Percentiles rank a stretch among this genome's conserved stretches.
These are phyloP conservation scores for Lecanosticta acicola DNA, from an alignment of 2,329 filamentous ascomycete species.

Conservation along the genomic window DNA sequence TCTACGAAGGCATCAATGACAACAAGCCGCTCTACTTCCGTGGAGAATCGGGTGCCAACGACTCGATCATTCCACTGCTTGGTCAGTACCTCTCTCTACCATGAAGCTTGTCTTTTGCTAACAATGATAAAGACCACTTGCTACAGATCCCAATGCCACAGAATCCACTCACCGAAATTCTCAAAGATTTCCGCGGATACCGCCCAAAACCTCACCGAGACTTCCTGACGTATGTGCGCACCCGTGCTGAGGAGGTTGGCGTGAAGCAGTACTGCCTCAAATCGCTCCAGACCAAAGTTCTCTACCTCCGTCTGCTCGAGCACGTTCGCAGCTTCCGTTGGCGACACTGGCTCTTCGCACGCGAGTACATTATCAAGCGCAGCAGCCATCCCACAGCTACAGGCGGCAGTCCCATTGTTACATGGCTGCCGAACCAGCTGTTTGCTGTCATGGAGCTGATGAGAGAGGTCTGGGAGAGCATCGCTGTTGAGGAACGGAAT, in stretches of 20 bases:
- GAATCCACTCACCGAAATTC: conserved; percentile 81
- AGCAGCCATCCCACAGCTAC: conserved; percentile 72
- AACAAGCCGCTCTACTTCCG: conserved; percentile 70
- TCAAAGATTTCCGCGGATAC: conserved; percentile 84
- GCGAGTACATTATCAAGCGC: conserved; percentile 77
- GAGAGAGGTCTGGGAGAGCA: conserved; percentile 50
- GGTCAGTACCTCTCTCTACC: neutral
- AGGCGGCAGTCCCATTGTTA: conserved; percentile 75
- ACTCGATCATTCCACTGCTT: conserved; percentile 81
- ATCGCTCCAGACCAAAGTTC: conserved; percentile 33
- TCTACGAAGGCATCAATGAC: conserved; percentile 74
- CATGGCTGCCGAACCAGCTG: conserved; percentile 78
- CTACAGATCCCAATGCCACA: conserved; percentile 80
- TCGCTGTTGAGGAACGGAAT: conserved; percentile 15
- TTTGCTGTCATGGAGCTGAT: conserved; percentile 68
- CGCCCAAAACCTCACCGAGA: conserved; percentile 81
- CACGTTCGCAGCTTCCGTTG: conserved; percentile 77
- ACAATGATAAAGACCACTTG: conserved; percentile 58
- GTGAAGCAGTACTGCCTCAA: conserved; percentile 51
- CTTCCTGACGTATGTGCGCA: conserved; percentile 69
- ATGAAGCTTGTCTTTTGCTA: neutral
- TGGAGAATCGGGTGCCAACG: conserved; percentile 89
- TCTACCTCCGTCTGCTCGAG: conserved; percentile 53
- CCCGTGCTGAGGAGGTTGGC: conserved; percentile 46
- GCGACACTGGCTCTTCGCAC: conserved; percentile 79